Conservation (phyloP, 2,329 filamentous ascomycete species). For the Venturiaceae sp. region DNA sequence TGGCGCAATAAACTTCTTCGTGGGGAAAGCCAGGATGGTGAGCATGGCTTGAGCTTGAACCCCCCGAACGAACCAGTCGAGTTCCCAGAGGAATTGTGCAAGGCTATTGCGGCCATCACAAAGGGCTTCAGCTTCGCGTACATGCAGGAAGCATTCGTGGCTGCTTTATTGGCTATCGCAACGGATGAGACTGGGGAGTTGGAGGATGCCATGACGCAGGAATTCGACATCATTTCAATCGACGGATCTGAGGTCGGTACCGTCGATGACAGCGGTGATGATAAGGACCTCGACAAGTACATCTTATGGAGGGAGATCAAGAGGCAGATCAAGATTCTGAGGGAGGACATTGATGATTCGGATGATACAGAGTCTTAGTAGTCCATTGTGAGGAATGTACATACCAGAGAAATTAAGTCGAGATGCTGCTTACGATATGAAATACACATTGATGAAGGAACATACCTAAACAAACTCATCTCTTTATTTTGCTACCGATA, state of each 20-base stretch:
- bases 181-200: not conserved
- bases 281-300: slow-evolving; percentile 23
- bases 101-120: slow-evolving; percentile 30
- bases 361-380: not conserved
- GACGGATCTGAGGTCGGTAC: not conserved
- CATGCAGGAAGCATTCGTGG: slow-evolving; percentile 34
- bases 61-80: slow-evolving; percentile 25
- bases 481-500: too few relatives aligned
- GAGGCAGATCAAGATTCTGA: slow-evolving; percentile 31
- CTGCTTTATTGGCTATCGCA: slow-evolving; percentile 26
- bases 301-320: slow-evolving; percentile 31
- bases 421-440: too few relatives aligned
- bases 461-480: too few relatives aligned
- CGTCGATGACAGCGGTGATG: slow-evolving; percentile 11
- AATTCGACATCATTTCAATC: not conserved
- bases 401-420: too few relatives aligned
- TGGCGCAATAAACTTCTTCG: slow-evolving; percentile 30
- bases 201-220: not conserved
- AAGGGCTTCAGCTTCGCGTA: slow-evolving; percentile 36
- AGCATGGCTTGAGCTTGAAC: too few relatives aligned
- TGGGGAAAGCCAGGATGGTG: not conserved
- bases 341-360: slow-evolving; percentile 24
- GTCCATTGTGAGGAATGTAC: too few relatives aligned
- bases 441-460: too few relatives aligned
- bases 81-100: slow-evolving; percentile 30